Percentiles rank a stretch among this genome's conserved stretches.
Evolutionary conservation across 371 early-diverging fungal species (phyloP).

Genomic region (Mortierella sp.): DNA sequence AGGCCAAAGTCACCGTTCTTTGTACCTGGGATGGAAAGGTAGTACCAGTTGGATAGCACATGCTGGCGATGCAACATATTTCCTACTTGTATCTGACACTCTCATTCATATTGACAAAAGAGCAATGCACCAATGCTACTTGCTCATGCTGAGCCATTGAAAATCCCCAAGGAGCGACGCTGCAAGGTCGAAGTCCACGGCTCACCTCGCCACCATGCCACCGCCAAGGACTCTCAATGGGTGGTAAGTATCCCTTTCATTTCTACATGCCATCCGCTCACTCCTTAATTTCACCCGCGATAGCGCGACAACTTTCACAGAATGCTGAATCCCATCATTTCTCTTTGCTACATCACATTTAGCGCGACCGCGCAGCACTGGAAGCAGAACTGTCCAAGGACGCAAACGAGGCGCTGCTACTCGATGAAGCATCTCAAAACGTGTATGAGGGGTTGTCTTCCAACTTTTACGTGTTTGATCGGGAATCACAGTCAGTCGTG

Average conservation of each 20-base stretch:
- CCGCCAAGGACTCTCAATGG: slow-evolving; percentile 78
- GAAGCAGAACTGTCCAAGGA: slow-evolving; percentile 61
- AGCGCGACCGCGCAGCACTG: slow-evolving; percentile 28
- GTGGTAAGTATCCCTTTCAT: slow-evolving; percentile 30
- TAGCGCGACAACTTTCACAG: background rate
- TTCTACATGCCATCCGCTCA: background rate
- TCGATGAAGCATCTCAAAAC: slow-evolving; percentile 62
- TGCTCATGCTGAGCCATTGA: slow-evolving; percentile 62
- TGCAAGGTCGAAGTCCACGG: slow-evolving; percentile 65
- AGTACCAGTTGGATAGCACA: background rate
- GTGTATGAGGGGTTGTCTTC: slow-evolving; percentile 77
- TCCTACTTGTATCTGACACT: background rate
- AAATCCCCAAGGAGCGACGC: slow-evolving; percentile 44
- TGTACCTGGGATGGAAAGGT: slow-evolving; percentile 50
- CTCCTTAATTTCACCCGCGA: background rate
- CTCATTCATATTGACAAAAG: slow-evolving; percentile 14
- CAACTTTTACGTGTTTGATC: slow-evolving; percentile 70
- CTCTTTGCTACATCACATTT: background rate
- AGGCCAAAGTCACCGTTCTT: slow-evolving; percentile 51
- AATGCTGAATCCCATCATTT: background rate
- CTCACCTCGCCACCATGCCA: slow-evolving; percentile 63
- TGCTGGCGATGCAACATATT: background rate
- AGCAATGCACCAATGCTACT: slow-evolving; percentile 57
- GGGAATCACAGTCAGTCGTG: slow-evolving; percentile 49
- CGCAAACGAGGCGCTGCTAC: slow-evolving; percentile 70